These are phyloP conservation scores for Thalassia testudinum DNA, from an alignment of 116 monocot genomes.

Conservation along the genomic window DNA sequence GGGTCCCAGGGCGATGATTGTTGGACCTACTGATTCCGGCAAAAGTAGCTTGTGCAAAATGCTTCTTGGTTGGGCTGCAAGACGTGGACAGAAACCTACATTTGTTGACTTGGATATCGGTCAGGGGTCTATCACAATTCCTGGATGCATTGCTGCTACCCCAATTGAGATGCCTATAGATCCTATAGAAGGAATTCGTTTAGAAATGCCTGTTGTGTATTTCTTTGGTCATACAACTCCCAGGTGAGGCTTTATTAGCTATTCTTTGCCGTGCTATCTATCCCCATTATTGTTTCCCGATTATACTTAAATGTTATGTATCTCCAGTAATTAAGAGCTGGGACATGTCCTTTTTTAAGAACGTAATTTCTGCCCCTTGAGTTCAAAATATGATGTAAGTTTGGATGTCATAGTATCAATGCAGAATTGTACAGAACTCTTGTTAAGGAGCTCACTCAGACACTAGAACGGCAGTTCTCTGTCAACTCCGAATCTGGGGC, in stretches of 20 bases:
- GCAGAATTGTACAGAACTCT: conserved; percentile 76
- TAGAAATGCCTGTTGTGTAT: conserved; percentile 94
- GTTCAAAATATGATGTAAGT: too few species aligned
- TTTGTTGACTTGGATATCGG: conserved; percentile 98
- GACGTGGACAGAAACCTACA: conserved; percentile 88
- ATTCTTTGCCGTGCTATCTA: too few species aligned
- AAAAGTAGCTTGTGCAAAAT: conserved; percentile 95
- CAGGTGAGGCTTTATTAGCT: conserved; percentile 21
- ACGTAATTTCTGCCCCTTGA: too few species aligned
- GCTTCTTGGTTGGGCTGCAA: conserved; percentile 96
- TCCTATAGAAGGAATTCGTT: conserved; percentile 82
- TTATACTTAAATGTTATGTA: too few species aligned
- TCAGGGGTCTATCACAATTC: conserved; percentile 88
- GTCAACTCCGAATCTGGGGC: conserved; percentile 90
- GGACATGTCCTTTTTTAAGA: neutral
- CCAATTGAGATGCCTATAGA: conserved; percentile 98
- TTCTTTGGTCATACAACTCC: conserved; percentile 90
- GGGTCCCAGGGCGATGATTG: conserved; percentile 94
- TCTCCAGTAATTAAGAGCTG: too few species aligned
- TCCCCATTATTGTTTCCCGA: too few species aligned
- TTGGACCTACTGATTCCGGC: conserved; percentile 95
- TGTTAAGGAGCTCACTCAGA: conserved; percentile 85
- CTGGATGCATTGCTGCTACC: conserved; percentile 92
- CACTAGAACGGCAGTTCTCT: conserved; percentile 70
- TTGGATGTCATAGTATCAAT: conserved; percentile 42